phyloP scores from a whole-genome alignment of 2,329 filamentous ascomycete species.

The Pyrenophora tritici-repentis region DNA sequence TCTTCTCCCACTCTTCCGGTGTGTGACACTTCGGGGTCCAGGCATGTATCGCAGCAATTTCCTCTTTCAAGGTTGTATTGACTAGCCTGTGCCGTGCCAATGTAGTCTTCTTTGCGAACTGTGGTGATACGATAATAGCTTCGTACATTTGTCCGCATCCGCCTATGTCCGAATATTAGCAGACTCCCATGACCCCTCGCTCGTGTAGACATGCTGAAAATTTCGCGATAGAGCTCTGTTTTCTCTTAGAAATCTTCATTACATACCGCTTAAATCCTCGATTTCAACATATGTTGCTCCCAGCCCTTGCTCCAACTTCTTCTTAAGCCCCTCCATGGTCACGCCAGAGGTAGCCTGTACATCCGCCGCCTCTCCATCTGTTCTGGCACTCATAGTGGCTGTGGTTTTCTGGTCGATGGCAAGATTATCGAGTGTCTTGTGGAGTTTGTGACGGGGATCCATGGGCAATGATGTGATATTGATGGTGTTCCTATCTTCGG shows the following conservation, averaged over 20 bases:
- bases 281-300: conserved; percentile 82
- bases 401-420: conserved; percentile 23
- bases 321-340: conserved; percentile 72
- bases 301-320: conserved; percentile 71
- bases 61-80: conserved; percentile 79
- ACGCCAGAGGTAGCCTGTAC: conserved; percentile 64
- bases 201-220: too few species aligned
- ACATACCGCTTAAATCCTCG: conserved; percentile 86
- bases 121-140: conserved; percentile 66
- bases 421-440: conserved; percentile 38
- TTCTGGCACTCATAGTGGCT: conserved; percentile 50
- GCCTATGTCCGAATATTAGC: conserved; percentile 52
- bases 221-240: too few species aligned
- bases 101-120: conserved; percentile 63
- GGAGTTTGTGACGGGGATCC: conserved; percentile 44
- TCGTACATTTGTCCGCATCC: conserved; percentile 74
- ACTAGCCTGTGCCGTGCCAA: conserved; percentile 86
- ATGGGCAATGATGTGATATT: conserved; percentile 28
- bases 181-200: too few species aligned
- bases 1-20: conserved; percentile 82
- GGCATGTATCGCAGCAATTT: conserved; percentile 90
- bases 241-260: neutral
- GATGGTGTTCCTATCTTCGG: conserved; percentile 29
- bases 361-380: conserved; percentile 54
- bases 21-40: conserved; percentile 96